Evolutionary conservation across 192 early-diverging fungal species (phyloP).

Genomic region (Linnemannia hyalina): DNA sequence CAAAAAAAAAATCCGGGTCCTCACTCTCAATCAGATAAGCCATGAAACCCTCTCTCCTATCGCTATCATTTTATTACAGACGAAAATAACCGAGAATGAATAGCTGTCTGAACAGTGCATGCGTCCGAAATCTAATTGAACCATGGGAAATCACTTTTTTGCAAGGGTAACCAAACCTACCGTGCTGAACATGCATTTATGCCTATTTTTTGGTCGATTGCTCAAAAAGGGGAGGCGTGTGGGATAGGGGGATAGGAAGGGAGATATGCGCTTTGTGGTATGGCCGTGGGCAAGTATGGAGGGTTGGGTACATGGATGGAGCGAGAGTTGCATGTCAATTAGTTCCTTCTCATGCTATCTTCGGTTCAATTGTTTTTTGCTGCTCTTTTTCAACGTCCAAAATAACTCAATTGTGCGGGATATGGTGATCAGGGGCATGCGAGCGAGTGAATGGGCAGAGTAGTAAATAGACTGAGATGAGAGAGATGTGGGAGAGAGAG

Average conservation of each 20-base stretch:
- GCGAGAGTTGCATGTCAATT: background rate
- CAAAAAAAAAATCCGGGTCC: background rate
- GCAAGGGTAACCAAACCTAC: background rate
- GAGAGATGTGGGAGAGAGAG: background rate
- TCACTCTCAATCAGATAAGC: background rate
- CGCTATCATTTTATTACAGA: background rate
- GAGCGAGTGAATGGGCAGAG: background rate
- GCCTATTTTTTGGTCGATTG: background rate
- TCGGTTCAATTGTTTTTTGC: too few relatives aligned
- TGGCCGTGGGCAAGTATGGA: background rate
- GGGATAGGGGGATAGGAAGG: background rate
- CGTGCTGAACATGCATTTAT: background rate
- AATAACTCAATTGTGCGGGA: background rate
- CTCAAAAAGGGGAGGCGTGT: background rate
- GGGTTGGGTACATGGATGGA: slow-evolving; percentile 5
- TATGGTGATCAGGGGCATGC: background rate
- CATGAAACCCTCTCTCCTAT: background rate
- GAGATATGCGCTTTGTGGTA: background rate
- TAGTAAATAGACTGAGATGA: background rate
- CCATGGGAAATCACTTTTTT: background rate
- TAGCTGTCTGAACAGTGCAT: background rate
- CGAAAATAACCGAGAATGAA: background rate
- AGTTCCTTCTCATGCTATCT: background rate
- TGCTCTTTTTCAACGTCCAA: background rate
- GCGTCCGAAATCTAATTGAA: background rate